phyloP scores from a whole-genome alignment of 768 basidiomycete species.

The Lentinula sp. region DNA sequence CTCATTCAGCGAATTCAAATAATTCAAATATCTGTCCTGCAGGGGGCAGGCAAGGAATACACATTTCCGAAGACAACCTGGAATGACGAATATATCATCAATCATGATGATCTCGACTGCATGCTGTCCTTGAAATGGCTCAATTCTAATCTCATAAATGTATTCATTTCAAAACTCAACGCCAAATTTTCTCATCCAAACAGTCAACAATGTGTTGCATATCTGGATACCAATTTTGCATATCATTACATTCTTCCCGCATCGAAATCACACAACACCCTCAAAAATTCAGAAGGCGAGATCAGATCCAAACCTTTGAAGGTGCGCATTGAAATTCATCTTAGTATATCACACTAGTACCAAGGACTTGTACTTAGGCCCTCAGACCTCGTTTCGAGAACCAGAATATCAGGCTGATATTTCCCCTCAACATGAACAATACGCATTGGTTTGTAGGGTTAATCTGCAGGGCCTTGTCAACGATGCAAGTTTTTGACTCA shows the following conservation, averaged over 20 bases:
- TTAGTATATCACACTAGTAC: neutral
- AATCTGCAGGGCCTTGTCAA: neutral
- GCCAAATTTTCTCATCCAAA: neutral
- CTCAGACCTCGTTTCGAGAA: neutral
- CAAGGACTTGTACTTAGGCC: neutral
- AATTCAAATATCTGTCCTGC: neutral
- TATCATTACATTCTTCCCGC: neutral
- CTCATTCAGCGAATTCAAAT: neutral
- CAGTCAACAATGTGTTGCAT: neutral
- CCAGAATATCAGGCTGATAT: neutral
- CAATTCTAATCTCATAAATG: neutral
- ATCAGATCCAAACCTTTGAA: neutral
- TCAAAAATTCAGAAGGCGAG: neutral
- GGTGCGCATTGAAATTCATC: neutral
- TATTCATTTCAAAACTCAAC: neutral
- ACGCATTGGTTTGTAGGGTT: neutral
- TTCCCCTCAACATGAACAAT: neutral
- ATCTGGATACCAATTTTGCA: neutral
- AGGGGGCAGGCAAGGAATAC: neutral
- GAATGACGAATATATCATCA: neutral
- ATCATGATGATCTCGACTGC: neutral
- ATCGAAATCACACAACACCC: neutral
- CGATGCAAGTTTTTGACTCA: neutral
- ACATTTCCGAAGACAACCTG: neutral
- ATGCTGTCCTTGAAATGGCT: neutral